Base-by-base conservation (phyloP, 2,329 filamentous ascomycete genomes). In the Nothomitra cinnamomea region DNA sequence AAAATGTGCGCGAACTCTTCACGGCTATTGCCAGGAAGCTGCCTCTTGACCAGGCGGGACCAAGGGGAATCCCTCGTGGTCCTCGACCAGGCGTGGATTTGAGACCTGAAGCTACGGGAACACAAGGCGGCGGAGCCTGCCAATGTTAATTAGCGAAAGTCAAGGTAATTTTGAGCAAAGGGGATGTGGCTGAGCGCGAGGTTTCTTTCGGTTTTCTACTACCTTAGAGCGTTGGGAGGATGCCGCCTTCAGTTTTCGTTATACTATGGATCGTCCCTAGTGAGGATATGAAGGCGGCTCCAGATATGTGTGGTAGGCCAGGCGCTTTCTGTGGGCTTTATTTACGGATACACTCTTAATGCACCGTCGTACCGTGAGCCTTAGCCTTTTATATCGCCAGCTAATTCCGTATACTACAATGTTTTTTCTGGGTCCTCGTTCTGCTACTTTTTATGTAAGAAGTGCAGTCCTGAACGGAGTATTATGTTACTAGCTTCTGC, bases 21-120 rank as follows among this genome's bases (percentile, higher is more conserved):
- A 95, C 90, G 42, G 88, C 88, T 55, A 96, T 98, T 66, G 92
- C 92, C 57, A 95, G 90, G 82, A 96, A 95, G 72, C 76, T 98
- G 59, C 92, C 92, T 32, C 82, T 96, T 61, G 92, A 98, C 65
- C 92, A 96, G 70, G 89, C 82, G 51, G 90, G 89, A n/a, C 87
- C 90, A 58, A 80, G 90, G 66, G 89, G 89, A 67, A 76, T 89
- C 65, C 77, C 89, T 61, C 70, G 77, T 55, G 77, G 76, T 58
- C 74, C 77, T 59, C 72, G 78, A 59, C 72, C 76, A 55, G 82
- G 82, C 53, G 82, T 86, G 38, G 80, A 85, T 66, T 69, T 86
- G 58, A 75, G 80, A 60, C 77, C 77, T 36, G 76, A 82, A 64
- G 71, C 78, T 53, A 73, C 79, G 59, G 72, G 71, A 54, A 79